phyloP scores from a whole-genome alignment of 345 rosid genomes.

The Fremontodendron californicum region DNA sequence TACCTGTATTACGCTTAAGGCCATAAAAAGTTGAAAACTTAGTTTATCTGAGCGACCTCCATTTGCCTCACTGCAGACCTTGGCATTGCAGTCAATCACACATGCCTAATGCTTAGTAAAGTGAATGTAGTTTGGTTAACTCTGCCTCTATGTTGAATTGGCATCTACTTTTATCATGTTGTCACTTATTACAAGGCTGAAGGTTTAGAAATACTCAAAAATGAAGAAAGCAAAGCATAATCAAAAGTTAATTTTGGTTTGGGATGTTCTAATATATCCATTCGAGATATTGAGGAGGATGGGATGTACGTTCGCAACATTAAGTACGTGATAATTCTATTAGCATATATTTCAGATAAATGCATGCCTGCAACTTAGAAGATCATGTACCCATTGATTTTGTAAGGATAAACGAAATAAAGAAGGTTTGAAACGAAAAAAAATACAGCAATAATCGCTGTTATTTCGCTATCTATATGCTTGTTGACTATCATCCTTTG shows the following conservation, averaged over 20 bases:
- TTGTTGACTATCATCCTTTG: background rate
- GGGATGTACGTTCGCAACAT: background rate
- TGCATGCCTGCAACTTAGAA: background rate
- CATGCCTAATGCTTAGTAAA: background rate
- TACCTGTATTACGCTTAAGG: background rate
- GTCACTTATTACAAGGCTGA: background rate
- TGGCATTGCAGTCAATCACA: background rate
- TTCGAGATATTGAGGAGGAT: background rate
- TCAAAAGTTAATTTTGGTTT: background rate
- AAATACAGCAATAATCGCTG: background rate
- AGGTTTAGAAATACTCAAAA: background rate
- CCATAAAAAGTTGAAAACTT: background rate
- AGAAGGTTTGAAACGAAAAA: background rate
- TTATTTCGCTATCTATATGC: background rate
- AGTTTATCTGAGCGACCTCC: background rate
- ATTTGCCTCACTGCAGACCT: background rate
- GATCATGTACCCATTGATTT: background rate
- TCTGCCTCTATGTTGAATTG: no score
- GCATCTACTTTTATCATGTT: background rate
- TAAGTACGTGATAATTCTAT: background rate
- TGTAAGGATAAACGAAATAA: background rate
- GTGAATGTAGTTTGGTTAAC: background rate
- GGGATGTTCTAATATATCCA: background rate
- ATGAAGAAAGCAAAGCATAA: background rate
- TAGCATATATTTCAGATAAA: background rate